Evolutionary conservation across 495 filamentous ascomycete genomes (phyloP).

Genomic region (Lophium mytilinum): DNA sequence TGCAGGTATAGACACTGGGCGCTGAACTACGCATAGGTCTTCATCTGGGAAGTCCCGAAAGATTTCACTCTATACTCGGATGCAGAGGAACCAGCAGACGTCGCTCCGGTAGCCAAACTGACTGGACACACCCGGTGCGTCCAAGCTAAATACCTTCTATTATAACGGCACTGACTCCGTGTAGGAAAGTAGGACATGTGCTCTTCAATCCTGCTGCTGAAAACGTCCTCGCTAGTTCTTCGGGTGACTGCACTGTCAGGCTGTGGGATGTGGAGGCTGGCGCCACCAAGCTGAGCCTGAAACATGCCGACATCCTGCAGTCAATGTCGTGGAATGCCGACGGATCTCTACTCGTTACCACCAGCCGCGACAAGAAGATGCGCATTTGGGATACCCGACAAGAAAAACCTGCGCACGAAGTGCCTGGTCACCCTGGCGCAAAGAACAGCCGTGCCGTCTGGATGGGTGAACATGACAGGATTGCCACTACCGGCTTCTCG

Average conservation of each 20-base stretch:
- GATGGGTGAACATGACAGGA: constrained; percentile 90
- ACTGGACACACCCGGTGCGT: constrained; percentile 60
- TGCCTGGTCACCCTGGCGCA: constrained; percentile 77
- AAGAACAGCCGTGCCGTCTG: constrained; percentile 95
- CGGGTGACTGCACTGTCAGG: constrained; percentile 91
- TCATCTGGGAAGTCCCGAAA: constrained; percentile 91
- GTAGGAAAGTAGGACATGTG: constrained; percentile 90
- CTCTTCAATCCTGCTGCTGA: constrained; percentile 96
- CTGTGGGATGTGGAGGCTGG: constrained; percentile 91
- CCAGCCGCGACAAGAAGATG: constrained; percentile 95
- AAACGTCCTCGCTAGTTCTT: constrained; percentile 89
- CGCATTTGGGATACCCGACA: constrained; percentile 95
- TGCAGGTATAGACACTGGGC: background rate
- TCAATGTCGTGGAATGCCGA: constrained; percentile 93
- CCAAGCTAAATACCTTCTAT: background rate
- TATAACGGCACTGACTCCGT: constrained; percentile 19
- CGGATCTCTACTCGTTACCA: constrained; percentile 81
- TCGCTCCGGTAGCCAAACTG: constrained; percentile 71
- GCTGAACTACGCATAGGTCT: constrained; percentile 47
- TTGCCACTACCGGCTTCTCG: constrained; percentile 94
- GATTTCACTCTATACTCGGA: constrained; percentile 77
- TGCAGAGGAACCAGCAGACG: constrained; percentile 71
- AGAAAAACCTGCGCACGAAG: constrained; percentile 78
- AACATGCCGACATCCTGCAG: constrained; percentile 85
- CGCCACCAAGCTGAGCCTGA: constrained; percentile 60